These are phyloP conservation scores for Zygosaccharomyces pseudobailii DNA, from an alignment of 1,139 yeast species.

Conservation along the genomic window DNA sequence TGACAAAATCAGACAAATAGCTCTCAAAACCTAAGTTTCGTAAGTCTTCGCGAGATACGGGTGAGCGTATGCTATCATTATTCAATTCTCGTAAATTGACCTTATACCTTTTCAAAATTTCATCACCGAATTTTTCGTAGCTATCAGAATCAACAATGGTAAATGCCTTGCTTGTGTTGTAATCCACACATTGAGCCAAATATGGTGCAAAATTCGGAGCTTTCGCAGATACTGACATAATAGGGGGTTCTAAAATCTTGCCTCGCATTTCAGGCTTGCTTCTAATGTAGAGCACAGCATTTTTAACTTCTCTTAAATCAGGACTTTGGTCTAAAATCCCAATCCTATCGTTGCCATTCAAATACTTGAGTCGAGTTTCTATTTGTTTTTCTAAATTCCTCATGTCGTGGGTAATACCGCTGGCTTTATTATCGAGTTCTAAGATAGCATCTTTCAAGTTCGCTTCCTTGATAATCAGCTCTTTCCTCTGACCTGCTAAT, in stretches of 20 bases:
- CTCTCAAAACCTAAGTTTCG: slow-evolving; percentile 70
- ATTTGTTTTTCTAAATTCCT: slow-evolving; percentile 17
- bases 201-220: slow-evolving; percentile 48
- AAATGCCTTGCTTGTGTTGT: slow-evolving; percentile 52
- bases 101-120: slow-evolving; percentile 38
- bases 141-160: slow-evolving; percentile 43
- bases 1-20: slow-evolving; percentile 61
- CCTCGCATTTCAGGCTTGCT: slow-evolving; percentile 37
- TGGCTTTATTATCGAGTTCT: slow-evolving; percentile 19
- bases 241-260: slow-evolving; percentile 67
- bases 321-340: slow-evolving; percentile 38
- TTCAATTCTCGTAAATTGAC: slow-evolving; percentile 47
- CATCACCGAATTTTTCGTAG: slow-evolving; percentile 41
- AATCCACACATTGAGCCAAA: slow-evolving; percentile 55
- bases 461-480: slow-evolving; percentile 16
- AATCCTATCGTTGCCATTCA: slow-evolving; percentile 50
- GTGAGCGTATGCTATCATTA: slow-evolving; percentile 25
- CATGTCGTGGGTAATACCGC: slow-evolving; percentile 17
- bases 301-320: slow-evolving; percentile 32
- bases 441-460: slow-evolving; percentile 9
- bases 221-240: slow-evolving; percentile 56
- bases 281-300: slow-evolving; percentile 42
- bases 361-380: slow-evolving; percentile 27
- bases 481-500: slow-evolving; percentile 14
- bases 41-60: slow-evolving; percentile 38